These are phyloP conservation scores for Trichosporon sp. DNA, from an alignment of 1,284 basidiomycete species.

Conservation along the genomic window DNA sequence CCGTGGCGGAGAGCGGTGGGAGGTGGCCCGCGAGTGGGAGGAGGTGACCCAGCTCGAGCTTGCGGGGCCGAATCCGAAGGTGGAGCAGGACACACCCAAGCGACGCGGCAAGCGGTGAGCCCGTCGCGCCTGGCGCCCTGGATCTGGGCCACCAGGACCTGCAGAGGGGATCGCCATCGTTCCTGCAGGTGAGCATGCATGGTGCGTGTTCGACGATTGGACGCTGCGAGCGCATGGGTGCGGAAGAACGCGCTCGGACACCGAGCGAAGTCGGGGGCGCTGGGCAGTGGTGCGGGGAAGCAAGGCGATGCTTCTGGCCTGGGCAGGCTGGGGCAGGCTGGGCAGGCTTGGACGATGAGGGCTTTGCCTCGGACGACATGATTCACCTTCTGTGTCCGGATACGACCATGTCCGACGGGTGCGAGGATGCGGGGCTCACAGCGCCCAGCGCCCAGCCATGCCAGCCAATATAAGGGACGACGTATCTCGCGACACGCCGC, in stretches of 20 bases:
- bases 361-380: neutral
- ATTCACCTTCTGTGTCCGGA: neutral
- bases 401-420: neutral
- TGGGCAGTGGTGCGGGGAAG: neutral
- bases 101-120: constrained; percentile 15
- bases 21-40: constrained; percentile 41
- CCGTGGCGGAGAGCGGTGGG: constrained; percentile 34
- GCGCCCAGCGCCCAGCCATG: neutral
- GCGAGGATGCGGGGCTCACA: neutral
- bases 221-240: neutral
- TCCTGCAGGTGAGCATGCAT: constrained; percentile 1
- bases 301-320: neutral
- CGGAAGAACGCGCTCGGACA: neutral
- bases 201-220: neutral
- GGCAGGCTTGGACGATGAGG: neutral
- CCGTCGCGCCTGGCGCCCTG: constrained; percentile 3
- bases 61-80: constrained; percentile 23
- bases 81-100: constrained; percentile 21
- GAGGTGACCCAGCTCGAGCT: constrained; percentile 40
- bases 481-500: neutral
- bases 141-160: neutral
- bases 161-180: neutral
- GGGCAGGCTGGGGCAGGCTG: neutral
- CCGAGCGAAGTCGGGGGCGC: neutral
- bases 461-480: neutral